phyloP scores from a whole-genome alignment of 352 stramenopile genomes.

The Lagenidium sp. region DNA sequence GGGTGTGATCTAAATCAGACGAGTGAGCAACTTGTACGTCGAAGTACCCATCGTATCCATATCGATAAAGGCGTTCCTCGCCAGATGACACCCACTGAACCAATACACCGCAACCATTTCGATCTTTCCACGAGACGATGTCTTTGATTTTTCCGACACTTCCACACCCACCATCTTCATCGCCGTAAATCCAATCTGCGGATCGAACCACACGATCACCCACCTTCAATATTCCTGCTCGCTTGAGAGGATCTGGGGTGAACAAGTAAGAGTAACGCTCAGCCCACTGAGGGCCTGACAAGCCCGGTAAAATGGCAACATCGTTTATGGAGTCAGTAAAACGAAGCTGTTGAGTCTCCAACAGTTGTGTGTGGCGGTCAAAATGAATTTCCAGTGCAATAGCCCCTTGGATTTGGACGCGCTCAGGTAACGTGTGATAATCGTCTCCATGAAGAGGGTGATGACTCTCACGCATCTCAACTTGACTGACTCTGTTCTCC shows the following conservation, averaged over 20 bases:
- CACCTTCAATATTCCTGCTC: conserved; percentile 18
- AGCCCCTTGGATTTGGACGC: conserved; percentile 31
- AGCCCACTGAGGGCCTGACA: conserved; percentile 4
- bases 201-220: conserved; percentile 51
- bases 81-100: conserved; percentile 38
- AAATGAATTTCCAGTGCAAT: conserved; percentile 63
- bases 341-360: conserved; percentile 7
- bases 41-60: conserved; percentile 42
- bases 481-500: conserved; percentile 17
- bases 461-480: conserved; percentile 40
- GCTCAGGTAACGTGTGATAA: conserved; percentile 4
- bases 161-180: conserved; percentile 65
- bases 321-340: background rate
- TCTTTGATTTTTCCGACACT: conserved; percentile 44
- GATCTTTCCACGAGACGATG: conserved; percentile 34
- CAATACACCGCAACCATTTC: conserved; percentile 42
- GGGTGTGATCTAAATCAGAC: conserved; percentile 11
- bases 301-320: conserved; percentile 1
- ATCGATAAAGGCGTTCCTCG: conserved; percentile 44
- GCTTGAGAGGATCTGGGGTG: conserved; percentile 19
- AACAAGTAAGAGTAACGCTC: conserved; percentile 28
- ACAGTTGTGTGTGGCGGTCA: conserved; percentile 43
- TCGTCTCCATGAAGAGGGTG: conserved; percentile 22
- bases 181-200: conserved; percentile 56
- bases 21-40: conserved; percentile 36